These are phyloP conservation scores for Neonectria punicea DNA, from an alignment of 2,329 filamentous ascomycete genomes.

Conservation along the genomic window DNA sequence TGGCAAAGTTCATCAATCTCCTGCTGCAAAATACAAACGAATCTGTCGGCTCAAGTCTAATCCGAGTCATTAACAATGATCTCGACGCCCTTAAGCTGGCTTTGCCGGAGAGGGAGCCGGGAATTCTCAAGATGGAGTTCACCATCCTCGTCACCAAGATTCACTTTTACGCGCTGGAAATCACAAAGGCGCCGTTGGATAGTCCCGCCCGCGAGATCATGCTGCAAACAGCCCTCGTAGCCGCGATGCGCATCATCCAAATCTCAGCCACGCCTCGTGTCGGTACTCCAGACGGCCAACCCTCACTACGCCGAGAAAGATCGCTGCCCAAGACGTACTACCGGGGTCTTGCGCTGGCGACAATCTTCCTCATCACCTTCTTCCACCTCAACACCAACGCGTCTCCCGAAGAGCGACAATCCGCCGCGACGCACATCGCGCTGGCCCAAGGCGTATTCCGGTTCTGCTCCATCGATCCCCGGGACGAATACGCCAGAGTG, in stretches of 20 bases:
- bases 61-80: slow-evolving; percentile 29
- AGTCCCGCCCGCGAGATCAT: slow-evolving; percentile 28
- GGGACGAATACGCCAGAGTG: slow-evolving; percentile 28
- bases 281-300: neutral
- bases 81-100: slow-evolving; percentile 23
- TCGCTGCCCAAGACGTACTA: slow-evolving; percentile 33
- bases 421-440: slow-evolving; percentile 28
- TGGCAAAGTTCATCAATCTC: slow-evolving; percentile 30
- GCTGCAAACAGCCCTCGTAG: slow-evolving; percentile 18
- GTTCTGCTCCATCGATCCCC: slow-evolving; percentile 11
- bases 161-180: slow-evolving; percentile 28
- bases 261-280: slow-evolving; percentile 16
- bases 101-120: slow-evolving; percentile 8
- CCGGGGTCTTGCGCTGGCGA: slow-evolving; percentile 27
- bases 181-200: slow-evolving; percentile 14
- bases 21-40: slow-evolving; percentile 27
- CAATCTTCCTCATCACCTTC: slow-evolving; percentile 34
- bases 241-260: slow-evolving; percentile 25
- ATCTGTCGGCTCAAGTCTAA: slow-evolving; percentile 21
- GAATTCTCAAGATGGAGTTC: slow-evolving; percentile 19
- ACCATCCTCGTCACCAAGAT: slow-evolving; percentile 26
- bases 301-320: slow-evolving; percentile 8
- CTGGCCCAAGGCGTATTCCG: slow-evolving; percentile 24
- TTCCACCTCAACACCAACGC: slow-evolving; percentile 19
- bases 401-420: slow-evolving; percentile 18